Evolutionary conservation across 1,284 basidiomycete species (phyloP), one percentile per base, ranked within the genome.

Genomic region (Fomitopsis betulina): DNA sequence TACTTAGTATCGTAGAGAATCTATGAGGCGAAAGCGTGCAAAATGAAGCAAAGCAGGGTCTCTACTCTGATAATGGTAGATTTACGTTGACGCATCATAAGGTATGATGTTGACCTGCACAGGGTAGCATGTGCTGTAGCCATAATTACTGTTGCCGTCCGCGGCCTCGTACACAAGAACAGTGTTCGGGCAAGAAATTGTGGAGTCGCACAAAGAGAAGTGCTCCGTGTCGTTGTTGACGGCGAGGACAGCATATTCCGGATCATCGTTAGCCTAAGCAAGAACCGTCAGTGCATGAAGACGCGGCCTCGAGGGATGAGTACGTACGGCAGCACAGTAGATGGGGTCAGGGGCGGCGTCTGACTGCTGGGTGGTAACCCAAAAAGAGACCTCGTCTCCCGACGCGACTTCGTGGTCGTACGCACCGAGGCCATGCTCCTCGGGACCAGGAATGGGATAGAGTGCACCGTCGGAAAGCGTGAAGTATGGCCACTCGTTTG

Each of bases 161-260:
- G 52, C 58, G 25, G 62, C 52, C 56, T 60, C 58, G 45, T 58
- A 60, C 12, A 50, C 55, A 8, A 56, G 55, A 30, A 61, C 53
- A 13, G 55, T 47, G n/a, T 54, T 56, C 17, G 56, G 32, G 33
- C 56, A 57, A 12, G 59, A 39, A 19, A 32, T 45, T 10, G 35
- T 32, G 3, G 58, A 54, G 19, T 53, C 45, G 59, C 66, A 67
- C 19, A 67, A 58, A 35, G 61, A 59, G 60, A 67, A 67, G 50
- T 49, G 51, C 49, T 62, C 61, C 15, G 59, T 45, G 59, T 64
- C 61, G 53, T 59, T 60, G 53, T 62, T 53, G n/a, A 65, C 53
- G 1, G 63, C 68, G 52, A 70, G 65, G 55, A 59, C 13, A 10
- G 30, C 25, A 30, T 42, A 55, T 8, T 25, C 42, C 5, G 6